phyloP scores from a whole-genome alignment of 768 basidiomycete genomes.

The Punctularia strigosozonata region DNA sequence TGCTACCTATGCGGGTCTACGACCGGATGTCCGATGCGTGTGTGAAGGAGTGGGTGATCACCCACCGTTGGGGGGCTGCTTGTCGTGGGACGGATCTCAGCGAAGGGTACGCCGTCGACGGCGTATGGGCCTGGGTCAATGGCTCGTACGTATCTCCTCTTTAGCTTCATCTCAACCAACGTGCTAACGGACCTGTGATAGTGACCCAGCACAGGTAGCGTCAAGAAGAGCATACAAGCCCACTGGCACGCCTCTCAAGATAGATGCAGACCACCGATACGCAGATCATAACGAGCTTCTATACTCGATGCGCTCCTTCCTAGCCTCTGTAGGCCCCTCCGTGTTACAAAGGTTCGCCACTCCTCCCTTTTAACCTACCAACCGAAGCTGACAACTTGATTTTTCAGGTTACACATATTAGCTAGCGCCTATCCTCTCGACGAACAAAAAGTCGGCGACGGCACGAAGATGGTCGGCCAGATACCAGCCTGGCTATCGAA shows the following conservation, averaged over 20 bases:
- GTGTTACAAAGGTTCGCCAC: too few species aligned
- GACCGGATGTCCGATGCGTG: too few species aligned
- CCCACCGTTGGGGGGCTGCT: too few species aligned
- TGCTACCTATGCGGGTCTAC: too few species aligned
- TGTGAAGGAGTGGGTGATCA: too few species aligned
- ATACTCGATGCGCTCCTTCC: slow-evolving; percentile 22
- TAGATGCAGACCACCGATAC: slow-evolving; percentile 8
- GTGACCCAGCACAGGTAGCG: slow-evolving; percentile 9
- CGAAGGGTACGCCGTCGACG: too few species aligned
- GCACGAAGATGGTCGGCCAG: slow-evolving; percentile 18
- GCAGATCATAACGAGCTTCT: slow-evolving; percentile 27
- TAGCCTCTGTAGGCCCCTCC: slow-evolving; percentile 18
- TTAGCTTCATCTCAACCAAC: slow-evolving; percentile 8
- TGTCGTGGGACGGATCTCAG: too few species aligned
- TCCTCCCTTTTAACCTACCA: too few species aligned
- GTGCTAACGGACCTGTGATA: slow-evolving; percentile 12
- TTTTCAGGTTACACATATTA: slow-evolving; percentile 22
- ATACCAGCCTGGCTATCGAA: slow-evolving; percentile 30
- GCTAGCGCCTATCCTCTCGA: slow-evolving; percentile 20
- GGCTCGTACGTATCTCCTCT: slow-evolving; percentile 16
- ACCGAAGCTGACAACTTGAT: too few species aligned
- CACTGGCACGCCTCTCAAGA: too few species aligned
- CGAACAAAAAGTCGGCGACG: slow-evolving; percentile 4
- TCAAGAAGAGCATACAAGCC: slow-evolving; percentile 12
- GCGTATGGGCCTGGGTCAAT: slow-evolving; percentile 22